Percentiles rank a stretch among this genome's conserved stretches.
Evolutionary conservation across 768 basidiomycete genomes (phyloP).

Genomic region (Russula olivacea): DNA sequence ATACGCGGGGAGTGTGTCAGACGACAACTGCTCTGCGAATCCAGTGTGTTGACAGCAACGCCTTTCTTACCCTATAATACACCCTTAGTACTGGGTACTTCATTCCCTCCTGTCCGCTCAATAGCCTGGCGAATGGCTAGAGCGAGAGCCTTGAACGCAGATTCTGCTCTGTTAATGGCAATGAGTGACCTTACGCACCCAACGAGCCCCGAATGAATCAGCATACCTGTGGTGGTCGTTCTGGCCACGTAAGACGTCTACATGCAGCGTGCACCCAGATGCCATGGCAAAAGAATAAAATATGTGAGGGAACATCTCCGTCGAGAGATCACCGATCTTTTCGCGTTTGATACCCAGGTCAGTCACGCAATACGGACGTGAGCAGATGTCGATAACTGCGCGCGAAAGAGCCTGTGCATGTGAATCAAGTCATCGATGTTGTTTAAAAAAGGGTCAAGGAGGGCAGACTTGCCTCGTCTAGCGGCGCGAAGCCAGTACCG

Average conservation of each 20-base stretch:
- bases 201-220: background rate
- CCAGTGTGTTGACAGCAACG: background rate
- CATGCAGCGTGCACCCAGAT: conserved; percentile 87
- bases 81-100: conserved; percentile 96
- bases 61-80: conserved; percentile 49
- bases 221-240: conserved; percentile 96
- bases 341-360: conserved; percentile 83
- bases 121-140: conserved; percentile 95
- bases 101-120: conserved; percentile 77
- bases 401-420: conserved; percentile 75
- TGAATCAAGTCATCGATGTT: background rate
- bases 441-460: background rate
- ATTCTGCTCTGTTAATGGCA: conserved; percentile 67
- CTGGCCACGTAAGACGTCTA: conserved; percentile 90
- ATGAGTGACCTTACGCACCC: conserved; percentile 2
- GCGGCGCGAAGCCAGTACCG: conserved; percentile 92
- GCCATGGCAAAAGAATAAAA: conserved; percentile 98
- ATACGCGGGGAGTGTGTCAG: background rate
- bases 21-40: background rate
- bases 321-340: conserved; percentile 91
- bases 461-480: conserved; percentile 72
- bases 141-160: conserved; percentile 96
- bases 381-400: conserved; percentile 97
- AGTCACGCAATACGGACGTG: conserved; percentile 91
- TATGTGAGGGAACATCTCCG: conserved; percentile 97